Evolutionary conservation across 75 land plant genomes (phyloP), one percentile per base, ranked within the genome.

Genomic region (Selaginella moellendorffii): DNA sequence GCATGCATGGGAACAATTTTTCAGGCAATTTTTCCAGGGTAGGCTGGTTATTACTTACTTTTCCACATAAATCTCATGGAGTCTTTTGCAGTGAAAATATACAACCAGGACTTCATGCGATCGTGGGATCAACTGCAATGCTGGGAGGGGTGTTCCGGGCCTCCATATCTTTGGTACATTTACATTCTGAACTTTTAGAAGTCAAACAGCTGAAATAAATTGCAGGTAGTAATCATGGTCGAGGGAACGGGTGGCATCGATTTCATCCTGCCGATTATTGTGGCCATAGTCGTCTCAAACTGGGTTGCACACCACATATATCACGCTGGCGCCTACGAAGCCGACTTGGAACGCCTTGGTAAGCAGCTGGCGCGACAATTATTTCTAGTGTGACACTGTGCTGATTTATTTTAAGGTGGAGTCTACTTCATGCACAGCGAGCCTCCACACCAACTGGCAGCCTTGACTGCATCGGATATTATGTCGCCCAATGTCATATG

Each of bases 301-400:
- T 74, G 78, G 78, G 78, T 75, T 36, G 77, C 78, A 19, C 78
- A 77, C 63, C 67, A 77, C 54, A 68, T 77, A 28, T 77, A 77
- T 61, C 60, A 64, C 21, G 63, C 61, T 54, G 77, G 78, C 28
- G 79, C 79, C 0, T 77, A 77, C 64, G 79, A 77, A 62, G 72
- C 78, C 29, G 79, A 77, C 60, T 59, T 77, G 28, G 71, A 69
- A 54, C 67, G 54, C 54, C 42, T 69, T 59, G 79, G 79, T 74
- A 68, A 23, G 2, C 10, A 36, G n/a, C n/a, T 36, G 14, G 46
- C 46, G 14, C 14, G 46, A 5, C 14, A 36, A 27, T 27, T 54
- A 5, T 5, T 36, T 14, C 5, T 5, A 36, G 46, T 36, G 5
- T 36, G 14, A 36, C 46, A 5, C 14, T 36, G 5, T 5, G 46